Percentiles rank a stretch among this genome's conserved stretches.
These are phyloP conservation scores for Stachybotrys chartarum DNA, from an alignment of 2,329 filamentous ascomycete genomes.

Conservation along the genomic window DNA sequence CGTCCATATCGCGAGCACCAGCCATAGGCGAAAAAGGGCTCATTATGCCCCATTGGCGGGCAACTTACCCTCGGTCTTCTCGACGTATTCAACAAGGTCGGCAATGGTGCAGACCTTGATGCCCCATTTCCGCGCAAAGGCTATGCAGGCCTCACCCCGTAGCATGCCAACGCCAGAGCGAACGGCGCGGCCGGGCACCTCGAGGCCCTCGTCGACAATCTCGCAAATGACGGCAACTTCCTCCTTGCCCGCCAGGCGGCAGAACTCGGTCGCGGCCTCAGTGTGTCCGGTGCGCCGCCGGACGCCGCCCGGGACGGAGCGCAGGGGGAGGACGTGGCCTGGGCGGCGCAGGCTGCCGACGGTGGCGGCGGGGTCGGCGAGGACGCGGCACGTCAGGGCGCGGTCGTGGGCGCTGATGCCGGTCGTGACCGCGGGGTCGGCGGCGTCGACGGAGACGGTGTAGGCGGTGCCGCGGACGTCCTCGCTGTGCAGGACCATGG, in stretches of 20 bases:
- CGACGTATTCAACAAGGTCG: conserved; percentile 73
- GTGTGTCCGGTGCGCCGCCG: conserved; percentile 78
- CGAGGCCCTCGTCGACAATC: conserved; percentile 78
- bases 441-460: conserved; percentile 80
- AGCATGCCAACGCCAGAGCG: conserved; percentile 76
- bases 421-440: conserved; percentile 66
- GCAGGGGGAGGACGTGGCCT: conserved; percentile 84
- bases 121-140: conserved; percentile 82
- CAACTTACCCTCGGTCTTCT: conserved; percentile 63
- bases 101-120: conserved; percentile 94
- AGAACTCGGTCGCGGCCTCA: conserved; percentile 89
- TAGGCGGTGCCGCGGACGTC: conserved; percentile 91
- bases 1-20: too few species aligned
- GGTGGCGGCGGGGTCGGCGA: conserved; percentile 59
- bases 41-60: conserved; percentile 24
- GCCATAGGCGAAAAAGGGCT: too few species aligned
- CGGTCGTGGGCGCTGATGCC: conserved; percentile 89
- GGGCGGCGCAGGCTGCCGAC: conserved; percentile 66
- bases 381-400: conserved; percentile 68
- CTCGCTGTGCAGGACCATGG: conserved; percentile 71
- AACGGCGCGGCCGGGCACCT: conserved; percentile 60
- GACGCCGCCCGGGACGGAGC: conserved; percentile 73
- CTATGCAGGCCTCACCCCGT: conserved; percentile 78
- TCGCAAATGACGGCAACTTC: conserved; percentile 83
- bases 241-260: conserved; percentile 70